Evolutionary conservation across 108 stramenopile species (phyloP).

Genomic region (Aurantiochytrium sp.): DNA sequence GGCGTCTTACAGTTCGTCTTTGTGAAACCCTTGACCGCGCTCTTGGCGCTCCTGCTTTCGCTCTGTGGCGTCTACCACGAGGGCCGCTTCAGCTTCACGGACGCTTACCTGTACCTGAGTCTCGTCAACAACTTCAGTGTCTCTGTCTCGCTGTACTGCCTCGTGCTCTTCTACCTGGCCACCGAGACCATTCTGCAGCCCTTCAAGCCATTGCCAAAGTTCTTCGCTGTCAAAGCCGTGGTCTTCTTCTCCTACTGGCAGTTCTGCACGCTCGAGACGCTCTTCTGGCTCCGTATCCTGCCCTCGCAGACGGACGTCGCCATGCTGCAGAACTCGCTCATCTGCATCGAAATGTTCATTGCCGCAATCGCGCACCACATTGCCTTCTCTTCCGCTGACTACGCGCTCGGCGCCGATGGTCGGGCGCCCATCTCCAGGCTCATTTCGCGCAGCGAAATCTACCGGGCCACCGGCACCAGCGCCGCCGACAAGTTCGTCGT

Average conservation of each 20-base stretch:
- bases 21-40: constrained; percentile 52
- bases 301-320: background rate
- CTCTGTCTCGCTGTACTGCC: constrained; percentile 54
- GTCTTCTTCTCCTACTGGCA: constrained; percentile 64
- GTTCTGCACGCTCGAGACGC: constrained; percentile 46
- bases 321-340: constrained; percentile 81
- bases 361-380: constrained; percentile 82
- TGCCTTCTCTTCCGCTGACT: constrained; percentile 84
- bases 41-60: constrained; percentile 38
- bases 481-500: background rate
- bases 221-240: constrained; percentile 51
- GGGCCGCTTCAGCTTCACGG: background rate
- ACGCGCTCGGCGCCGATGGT: constrained; percentile 16
- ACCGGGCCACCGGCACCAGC: background rate
- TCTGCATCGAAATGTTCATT: constrained; percentile 88
- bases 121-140: constrained; percentile 54
- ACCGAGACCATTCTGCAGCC: constrained; percentile 39
- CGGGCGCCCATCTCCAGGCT: background rate
- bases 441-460: background rate
- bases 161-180: constrained; percentile 55
- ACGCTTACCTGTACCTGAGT: background rate
- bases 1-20: constrained; percentile 52
- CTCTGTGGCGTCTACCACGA: constrained; percentile 37
- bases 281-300: constrained; percentile 38
- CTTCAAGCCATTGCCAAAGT: constrained; percentile 49